Evolutionary conservation across 345 rosid species (phyloP), one percentile per base, ranked within the genome.

Genomic region (Turritis glabra): DNA sequence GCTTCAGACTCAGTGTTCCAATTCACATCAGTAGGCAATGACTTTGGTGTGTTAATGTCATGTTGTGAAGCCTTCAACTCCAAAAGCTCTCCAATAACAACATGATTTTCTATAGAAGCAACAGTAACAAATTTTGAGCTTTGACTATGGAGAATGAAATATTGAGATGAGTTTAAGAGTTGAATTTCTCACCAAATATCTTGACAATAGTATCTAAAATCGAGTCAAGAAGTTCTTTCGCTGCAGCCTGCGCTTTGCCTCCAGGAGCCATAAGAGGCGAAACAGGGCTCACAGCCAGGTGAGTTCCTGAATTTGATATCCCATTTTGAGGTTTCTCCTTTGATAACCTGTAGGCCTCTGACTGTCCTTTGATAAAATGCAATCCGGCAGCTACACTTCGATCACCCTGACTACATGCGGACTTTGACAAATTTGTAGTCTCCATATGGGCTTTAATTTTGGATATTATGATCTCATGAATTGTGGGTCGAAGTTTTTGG

Each of bases 231-330:
- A 95, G 97, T 77, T 89, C 96, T 78, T 82, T 92, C 26, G 97
- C 88, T 60, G 98, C 86, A 80, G 79, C 78, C 85, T 95, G 99
- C 44, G 97, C 98, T 82, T 86, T 95, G 64, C 99, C 99, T 65
- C 84, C 76, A 74, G 99, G 99, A 81, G 96, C 96, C 99, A 95
- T 92, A 68, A 89, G 82, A 56, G 96, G 85, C 1, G 99, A 95
- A 62, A 92, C 99, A 61, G 99, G 99, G 82, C 98, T 95, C 74
- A 89, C 96, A 73, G 98, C 88, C 80, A 86, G 75, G 71, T 92
- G 84, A 73, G 86, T 82, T 64, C 86, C 95, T 68, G 84, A 84
- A 62, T 67, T 67, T 47, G 89, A 81, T 73, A 83, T 84, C 80
- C 92, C 97, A 84, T 90, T 90, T 81, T 85, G 98, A 78, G 74